Evolutionary conservation across 148 eudicot species (phyloP).

Genomic region (Fallopia convolvulus): DNA sequence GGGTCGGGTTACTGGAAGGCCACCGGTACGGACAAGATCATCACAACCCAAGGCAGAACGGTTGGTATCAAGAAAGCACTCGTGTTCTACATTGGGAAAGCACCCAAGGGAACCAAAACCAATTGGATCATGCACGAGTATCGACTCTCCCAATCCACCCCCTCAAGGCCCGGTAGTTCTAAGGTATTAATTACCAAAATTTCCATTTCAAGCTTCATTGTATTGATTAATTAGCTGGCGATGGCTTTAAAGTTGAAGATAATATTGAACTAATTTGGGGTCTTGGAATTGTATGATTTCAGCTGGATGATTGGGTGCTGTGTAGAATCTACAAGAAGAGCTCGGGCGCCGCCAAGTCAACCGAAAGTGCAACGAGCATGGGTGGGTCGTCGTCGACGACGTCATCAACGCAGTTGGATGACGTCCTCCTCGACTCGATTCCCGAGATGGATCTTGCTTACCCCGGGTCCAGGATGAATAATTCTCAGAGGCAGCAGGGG

Average conservation of each 20-base stretch:
- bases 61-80: constrained; percentile 81
- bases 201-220: background rate
- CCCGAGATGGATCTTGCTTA: constrained; percentile 32
- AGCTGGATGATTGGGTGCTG: constrained; percentile 81
- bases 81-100: constrained; percentile 69
- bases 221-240: background rate
- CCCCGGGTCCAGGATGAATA: constrained; percentile 33
- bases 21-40: constrained; percentile 70
- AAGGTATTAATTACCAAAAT: constrained; percentile 31
- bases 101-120: constrained; percentile 77
- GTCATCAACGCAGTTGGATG: constrained; percentile 55
- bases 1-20: constrained; percentile 90
- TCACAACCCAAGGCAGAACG: constrained; percentile 39
- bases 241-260: background rate
- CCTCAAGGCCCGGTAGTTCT: constrained; percentile 30
- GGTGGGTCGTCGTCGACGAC: constrained; percentile 13
- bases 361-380: constrained; percentile 1
- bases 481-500: constrained; percentile 26
- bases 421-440: constrained; percentile 44
- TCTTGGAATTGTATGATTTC: background rate
- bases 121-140: constrained; percentile 98
- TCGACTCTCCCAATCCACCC: constrained; percentile 44
- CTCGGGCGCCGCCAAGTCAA: constrained; percentile 36
- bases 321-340: constrained; percentile 72
- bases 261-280: background rate